Base-by-base conservation (phyloP, 306 rosid species). In the Carpinus viminea region DNA sequence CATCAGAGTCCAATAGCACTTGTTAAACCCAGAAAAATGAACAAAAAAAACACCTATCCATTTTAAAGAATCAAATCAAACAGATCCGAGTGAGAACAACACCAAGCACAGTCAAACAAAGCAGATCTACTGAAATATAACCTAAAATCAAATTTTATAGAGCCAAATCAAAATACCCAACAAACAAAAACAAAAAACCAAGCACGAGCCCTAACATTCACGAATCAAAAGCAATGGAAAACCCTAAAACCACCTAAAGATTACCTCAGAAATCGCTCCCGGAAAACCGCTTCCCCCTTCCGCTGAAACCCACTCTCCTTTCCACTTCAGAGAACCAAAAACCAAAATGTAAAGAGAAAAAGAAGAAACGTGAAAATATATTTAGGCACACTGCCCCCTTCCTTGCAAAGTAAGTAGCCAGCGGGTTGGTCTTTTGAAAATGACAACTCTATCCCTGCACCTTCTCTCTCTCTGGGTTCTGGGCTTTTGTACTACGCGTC, bases 41-140 rank as follows among this genome's bases (percentile, higher is more conserved):
- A 55, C 18, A 11, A 9, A 59, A 59, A 61, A 28, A 24, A 8
- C 51, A 18, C 28, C 12, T 26, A 66, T 3, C 21, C 72, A 66
- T 66, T 24, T 41, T 41, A 41, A 0, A 5, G 45, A 41, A 41
- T 41, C 45, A 41, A 76, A 64, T n/a, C 62, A 31, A 21, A 34
- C 65, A 70, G 81, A 79, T 85, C 78, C 72, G 70, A 85, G 41
- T 26, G n/a, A 57, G 72, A 70, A n/a, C 18, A 24, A 46, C 81
- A 28, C 7, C 36, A 16, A 38, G 52, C 59, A 15, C 38, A 18
- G n/a, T 10, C 8, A 11, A 2, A 84, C 2, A 54, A 4, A 12
- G 73, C 68, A 81, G 82, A 85, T 83, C 88, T 80, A 83, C 51
- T 18, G 34, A 0, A 18, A 2, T 7, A 26, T 28, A 71, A 3